Evolutionary conservation across 2,329 filamentous ascomycete species (phyloP).

Genomic region (Passalora sequoiae): DNA sequence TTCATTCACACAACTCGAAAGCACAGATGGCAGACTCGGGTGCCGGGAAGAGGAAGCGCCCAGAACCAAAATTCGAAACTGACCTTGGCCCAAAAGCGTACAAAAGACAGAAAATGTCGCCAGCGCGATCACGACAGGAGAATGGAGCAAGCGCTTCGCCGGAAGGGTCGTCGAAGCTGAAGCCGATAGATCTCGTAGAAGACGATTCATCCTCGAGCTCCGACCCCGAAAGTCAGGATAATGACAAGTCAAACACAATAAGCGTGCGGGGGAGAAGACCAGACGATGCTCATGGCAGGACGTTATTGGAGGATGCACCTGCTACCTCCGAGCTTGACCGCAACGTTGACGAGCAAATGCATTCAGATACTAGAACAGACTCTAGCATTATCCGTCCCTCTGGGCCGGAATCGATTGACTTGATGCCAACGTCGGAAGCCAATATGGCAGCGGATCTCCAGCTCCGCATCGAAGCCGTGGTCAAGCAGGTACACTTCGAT

Average conservation of each 20-base stretch:
- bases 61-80: neutral
- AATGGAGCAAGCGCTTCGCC: no score
- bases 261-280: no score
- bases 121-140: no score
- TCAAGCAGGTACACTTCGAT: neutral
- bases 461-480: conserved; percentile 12
- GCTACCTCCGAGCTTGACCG: conserved; percentile 10
- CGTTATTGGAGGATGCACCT: no score
- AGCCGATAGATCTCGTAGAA: no score
- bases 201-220: no score
- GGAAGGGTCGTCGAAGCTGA: neutral
- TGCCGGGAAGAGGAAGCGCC: neutral
- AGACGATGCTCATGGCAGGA: no score
- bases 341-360: conserved; percentile 10
- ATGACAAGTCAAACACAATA: no score
- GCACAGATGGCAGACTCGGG: neutral
- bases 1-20: neutral
- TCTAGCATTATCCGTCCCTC: neutral
- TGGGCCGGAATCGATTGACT: neutral
- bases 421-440: conserved; percentile 18
- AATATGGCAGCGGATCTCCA: conserved; percentile 24
- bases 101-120: neutral
- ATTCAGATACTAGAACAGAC: conserved; percentile 2
- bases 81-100: neutral
- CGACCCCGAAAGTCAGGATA: no score